Percentiles rank a stretch among this genome's conserved stretches.
Conservation (phyloP, 1,284 basidiomycete genomes). For the Trametes hirsuta region DNA sequence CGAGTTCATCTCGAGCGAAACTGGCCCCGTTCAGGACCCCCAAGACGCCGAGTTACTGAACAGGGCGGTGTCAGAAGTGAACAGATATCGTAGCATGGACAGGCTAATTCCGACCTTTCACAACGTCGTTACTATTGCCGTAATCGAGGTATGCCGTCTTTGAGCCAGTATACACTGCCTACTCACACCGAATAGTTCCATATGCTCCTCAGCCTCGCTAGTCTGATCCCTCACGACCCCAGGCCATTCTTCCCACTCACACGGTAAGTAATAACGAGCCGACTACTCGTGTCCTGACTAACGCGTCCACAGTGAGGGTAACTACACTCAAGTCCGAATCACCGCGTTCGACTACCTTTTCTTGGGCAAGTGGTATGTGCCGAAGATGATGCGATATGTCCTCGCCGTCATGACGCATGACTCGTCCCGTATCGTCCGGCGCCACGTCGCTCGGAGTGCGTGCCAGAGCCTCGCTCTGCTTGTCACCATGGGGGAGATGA, state of each 20-base stretch:
- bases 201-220: constrained; percentile 78
- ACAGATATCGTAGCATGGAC: constrained; percentile 94
- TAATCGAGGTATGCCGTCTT: constrained; percentile 71
- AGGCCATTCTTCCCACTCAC: constrained; percentile 88
- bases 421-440: constrained; percentile 79
- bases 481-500: constrained; percentile 90
- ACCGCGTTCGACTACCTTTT: constrained; percentile 94
- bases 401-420: constrained; percentile 90
- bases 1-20: constrained; percentile 70
- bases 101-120: constrained; percentile 93
- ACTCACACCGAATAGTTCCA: constrained; percentile 62
- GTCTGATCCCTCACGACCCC: constrained; percentile 82
- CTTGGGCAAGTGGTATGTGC: constrained; percentile 86
- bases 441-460: constrained; percentile 85
- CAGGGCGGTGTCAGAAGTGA: constrained; percentile 79
- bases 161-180: not conserved
- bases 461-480: constrained; percentile 89
- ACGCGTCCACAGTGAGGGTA: constrained; percentile 73
- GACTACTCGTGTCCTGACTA: constrained; percentile 1
- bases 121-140: constrained; percentile 91
- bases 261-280: constrained; percentile 54
- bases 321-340: constrained; percentile 89
- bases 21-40: constrained; percentile 61
- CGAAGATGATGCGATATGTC: constrained; percentile 86
- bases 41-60: constrained; percentile 72